Evolutionary conservation across 2,329 filamentous ascomycete species (phyloP).

Genomic region (Microsporum canis): DNA sequence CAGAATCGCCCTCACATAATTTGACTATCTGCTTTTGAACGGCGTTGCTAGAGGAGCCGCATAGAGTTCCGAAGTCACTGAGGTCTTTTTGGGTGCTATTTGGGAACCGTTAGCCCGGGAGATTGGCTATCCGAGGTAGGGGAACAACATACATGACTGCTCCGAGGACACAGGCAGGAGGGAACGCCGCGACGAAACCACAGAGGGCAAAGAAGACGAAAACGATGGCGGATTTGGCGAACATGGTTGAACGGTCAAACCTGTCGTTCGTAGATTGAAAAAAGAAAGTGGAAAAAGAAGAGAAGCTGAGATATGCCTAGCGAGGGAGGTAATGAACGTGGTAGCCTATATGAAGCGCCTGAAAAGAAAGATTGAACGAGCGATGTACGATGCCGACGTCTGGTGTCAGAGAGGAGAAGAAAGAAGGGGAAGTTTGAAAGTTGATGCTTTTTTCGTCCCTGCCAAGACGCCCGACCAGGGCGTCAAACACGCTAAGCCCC

Average conservation of each 20-base stretch:
- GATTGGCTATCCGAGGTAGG: not conserved
- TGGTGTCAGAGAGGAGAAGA: not conserved
- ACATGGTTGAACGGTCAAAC: constrained; percentile 27
- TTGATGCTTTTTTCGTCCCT: not conserved
- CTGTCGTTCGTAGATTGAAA: not conserved
- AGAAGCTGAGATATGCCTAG: constrained; percentile 5
- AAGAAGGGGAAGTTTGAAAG: not conserved
- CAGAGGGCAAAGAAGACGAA: constrained; percentile 37
- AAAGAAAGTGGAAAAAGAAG: constrained; percentile 12
- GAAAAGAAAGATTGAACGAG: not conserved
- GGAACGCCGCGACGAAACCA: constrained; percentile 32
- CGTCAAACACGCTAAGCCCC: not conserved
- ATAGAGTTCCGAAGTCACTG: constrained; percentile 30
- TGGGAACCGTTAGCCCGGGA: constrained; percentile 15
- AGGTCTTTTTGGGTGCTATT: constrained; percentile 27
- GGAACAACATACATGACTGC: constrained; percentile 37
- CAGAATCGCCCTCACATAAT: constrained; percentile 24
- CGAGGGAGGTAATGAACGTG: constrained; percentile 7
- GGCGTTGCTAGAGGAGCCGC: constrained; percentile 25
- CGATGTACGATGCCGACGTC: not conserved
- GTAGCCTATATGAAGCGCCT: constrained; percentile 1
- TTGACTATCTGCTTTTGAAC: constrained; percentile 29
- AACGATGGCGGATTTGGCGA: constrained; percentile 35
- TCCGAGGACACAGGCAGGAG: constrained; percentile 41
- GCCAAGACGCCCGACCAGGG: not conserved